Evolutionary conservation across 2,329 filamentous ascomycete species (phyloP).

Genomic region (Cladophialophora psammophila): DNA sequence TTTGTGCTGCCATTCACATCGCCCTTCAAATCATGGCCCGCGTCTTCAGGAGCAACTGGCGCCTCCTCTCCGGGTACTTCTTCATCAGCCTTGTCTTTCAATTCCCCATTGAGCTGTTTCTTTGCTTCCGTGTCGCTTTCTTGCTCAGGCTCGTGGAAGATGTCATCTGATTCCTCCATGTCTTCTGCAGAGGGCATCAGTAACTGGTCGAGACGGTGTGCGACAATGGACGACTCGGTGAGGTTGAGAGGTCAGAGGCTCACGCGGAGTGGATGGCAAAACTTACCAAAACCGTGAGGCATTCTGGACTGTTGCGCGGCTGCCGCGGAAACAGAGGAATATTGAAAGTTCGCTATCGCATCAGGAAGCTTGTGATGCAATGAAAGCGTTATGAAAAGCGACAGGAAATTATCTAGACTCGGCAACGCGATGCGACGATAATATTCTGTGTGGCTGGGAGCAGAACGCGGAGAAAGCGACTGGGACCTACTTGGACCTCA

Average conservation of each 20-base stretch:
- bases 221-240: not conserved
- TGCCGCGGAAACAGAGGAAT: not conserved
- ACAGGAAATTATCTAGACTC: not conserved
- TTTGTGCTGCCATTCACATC: conserved; percentile 47
- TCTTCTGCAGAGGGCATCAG: conserved; percentile 16
- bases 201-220: not conserved
- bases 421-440: not conserved
- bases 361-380: not conserved
- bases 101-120: conserved; percentile 32
- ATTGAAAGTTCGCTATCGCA: not conserved
- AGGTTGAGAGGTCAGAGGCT: not conserved
- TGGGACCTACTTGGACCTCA: not conserved
- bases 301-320: not conserved
- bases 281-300: conserved; percentile 11
- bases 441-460: no score
- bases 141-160: conserved; percentile 4
- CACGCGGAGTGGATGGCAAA: not conserved
- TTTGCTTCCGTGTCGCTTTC: conserved; percentile 28
- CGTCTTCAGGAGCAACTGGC: conserved; percentile 38
- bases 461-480: conserved; percentile 9
- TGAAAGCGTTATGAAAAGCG: not conserved
- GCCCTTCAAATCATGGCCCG: conserved; percentile 48
- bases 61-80: conserved; percentile 44
- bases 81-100: conserved; percentile 43
- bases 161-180: conserved; percentile 13